These are phyloP conservation scores for Toxicodendron radicans DNA, from an alignment of 345 rosid species.

Conservation along the genomic window DNA sequence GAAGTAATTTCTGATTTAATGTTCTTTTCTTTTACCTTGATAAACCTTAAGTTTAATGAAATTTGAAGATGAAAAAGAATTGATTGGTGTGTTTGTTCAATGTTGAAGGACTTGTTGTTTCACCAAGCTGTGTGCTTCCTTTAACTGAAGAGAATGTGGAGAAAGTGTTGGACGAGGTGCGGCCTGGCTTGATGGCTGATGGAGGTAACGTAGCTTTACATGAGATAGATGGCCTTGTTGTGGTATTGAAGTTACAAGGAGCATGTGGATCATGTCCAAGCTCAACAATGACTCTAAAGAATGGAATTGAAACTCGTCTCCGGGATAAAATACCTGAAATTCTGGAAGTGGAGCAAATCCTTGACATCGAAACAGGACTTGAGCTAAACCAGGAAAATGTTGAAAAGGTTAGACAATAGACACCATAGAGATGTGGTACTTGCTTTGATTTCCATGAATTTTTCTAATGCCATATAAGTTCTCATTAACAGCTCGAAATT, in stretches of 20 bases:
- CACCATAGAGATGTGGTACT: neutral
- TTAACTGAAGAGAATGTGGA: constrained; percentile 93
- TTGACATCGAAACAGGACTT: constrained; percentile 77
- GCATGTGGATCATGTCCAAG: constrained; percentile 99
- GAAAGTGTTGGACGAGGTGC: constrained; percentile 77
- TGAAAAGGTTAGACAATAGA: constrained; percentile 59
- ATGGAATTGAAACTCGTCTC: constrained; percentile 89
- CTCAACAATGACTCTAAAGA: constrained; percentile 90
- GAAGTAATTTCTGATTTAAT: neutral
- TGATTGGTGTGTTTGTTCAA: constrained; percentile 14
- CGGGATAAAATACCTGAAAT: constrained; percentile 92
- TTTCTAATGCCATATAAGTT: constrained; percentile 1
- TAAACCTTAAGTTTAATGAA: neutral
- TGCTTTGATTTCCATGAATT: neutral
- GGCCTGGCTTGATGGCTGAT: constrained; percentile 91
- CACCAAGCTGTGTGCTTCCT: constrained; percentile 71
- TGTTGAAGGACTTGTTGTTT: constrained; percentile 43
- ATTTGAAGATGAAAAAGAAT: neutral
- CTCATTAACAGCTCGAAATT: neutral
- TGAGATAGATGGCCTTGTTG: constrained; percentile 95
- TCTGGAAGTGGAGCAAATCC: constrained; percentile 80
- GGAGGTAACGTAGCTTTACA: constrained; percentile 95
- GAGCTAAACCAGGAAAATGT: constrained; percentile 75
- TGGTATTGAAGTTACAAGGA: constrained; percentile 84
- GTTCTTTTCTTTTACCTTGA: neutral